Percentiles rank a stretch among this genome's conserved stretches.
Conservation (phyloP, 164 flowering plant species). For the Annona cherimola region DNA sequence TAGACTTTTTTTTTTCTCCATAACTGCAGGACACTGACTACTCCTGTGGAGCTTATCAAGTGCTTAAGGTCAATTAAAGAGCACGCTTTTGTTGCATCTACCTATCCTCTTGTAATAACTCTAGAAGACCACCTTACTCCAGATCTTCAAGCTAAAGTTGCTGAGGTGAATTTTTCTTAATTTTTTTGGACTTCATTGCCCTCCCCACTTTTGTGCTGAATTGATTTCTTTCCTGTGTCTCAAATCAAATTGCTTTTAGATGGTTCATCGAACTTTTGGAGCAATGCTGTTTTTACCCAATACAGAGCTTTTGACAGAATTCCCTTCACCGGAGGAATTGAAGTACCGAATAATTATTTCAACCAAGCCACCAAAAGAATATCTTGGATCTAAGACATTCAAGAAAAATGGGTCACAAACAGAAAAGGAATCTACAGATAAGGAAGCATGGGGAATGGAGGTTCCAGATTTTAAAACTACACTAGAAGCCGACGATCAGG, state of each 20-base stretch:
- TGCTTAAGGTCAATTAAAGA: conserved; percentile 71
- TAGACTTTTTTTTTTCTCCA: conserved; percentile 1
- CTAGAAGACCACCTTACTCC: conserved; percentile 73
- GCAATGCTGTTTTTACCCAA: conserved; percentile 57
- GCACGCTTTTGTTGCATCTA: conserved; percentile 50
- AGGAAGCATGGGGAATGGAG: conserved; percentile 40
- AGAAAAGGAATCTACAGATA: conserved; percentile 31
- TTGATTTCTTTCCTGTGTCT: not conserved
- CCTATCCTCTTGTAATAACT: conserved; percentile 64
- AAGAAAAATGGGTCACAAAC: conserved; percentile 20
- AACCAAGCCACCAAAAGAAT: conserved; percentile 90
- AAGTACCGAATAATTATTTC: conserved; percentile 62
- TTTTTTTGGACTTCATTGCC: not conserved
- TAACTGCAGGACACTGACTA: conserved; percentile 52
- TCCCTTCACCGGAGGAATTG: conserved; percentile 76
- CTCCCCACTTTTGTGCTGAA: not conserved
- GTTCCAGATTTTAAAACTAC: conserved; percentile 21
- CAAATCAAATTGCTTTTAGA: conserved; percentile 26
- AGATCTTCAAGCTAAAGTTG: conserved; percentile 71
- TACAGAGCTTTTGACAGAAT: conserved; percentile 38
- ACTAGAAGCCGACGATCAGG: conserved; percentile 25
- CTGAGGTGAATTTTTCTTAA: conserved; percentile 37
- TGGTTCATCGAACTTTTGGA: conserved; percentile 65
- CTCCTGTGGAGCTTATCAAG: conserved; percentile 57
- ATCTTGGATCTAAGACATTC: conserved; percentile 14